phyloP scores from a whole-genome alignment of 495 filamentous ascomycete species.

The Bombardia bombarda region DNA sequence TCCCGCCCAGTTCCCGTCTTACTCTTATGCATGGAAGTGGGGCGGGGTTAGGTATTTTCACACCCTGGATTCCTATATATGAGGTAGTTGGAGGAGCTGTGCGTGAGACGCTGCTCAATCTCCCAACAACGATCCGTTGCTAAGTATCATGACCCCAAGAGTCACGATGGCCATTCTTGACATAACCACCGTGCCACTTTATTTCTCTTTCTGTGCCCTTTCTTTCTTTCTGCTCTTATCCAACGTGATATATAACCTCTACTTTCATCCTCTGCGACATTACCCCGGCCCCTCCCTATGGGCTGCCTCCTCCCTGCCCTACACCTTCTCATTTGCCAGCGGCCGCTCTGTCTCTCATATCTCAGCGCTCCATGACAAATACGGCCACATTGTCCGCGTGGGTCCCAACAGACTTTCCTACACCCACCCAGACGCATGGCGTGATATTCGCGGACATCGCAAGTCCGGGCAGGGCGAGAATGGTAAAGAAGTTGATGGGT shows the following conservation, averaged over 20 bases:
- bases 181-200: no score
- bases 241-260: conserved; percentile 51
- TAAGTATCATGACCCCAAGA: no score
- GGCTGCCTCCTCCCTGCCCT: conserved; percentile 33
- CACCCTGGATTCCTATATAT: no score
- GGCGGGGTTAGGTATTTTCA: no score
- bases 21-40: no score
- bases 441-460: conserved; percentile 49
- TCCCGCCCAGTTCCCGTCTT: no score
- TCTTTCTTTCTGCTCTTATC: no score
- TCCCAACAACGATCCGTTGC: no score
- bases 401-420: conserved; percentile 50
- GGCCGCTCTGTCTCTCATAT: conserved; percentile 14
- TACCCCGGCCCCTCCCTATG: conserved; percentile 44
- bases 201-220: no score
- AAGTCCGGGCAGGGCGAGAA: conserved; percentile 22
- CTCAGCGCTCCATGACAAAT: conserved; percentile 35
- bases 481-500: conserved; percentile 29
- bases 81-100: no score
- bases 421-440: conserved; percentile 43
- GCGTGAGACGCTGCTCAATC: no score
- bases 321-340: conserved; percentile 5
- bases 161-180: no score
- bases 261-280: conserved; percentile 40
- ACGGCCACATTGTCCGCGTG: conserved; percentile 49